phyloP scores from a whole-genome alignment of 352 stramenopile genomes.

The Phytopythium sindhum region DNA sequence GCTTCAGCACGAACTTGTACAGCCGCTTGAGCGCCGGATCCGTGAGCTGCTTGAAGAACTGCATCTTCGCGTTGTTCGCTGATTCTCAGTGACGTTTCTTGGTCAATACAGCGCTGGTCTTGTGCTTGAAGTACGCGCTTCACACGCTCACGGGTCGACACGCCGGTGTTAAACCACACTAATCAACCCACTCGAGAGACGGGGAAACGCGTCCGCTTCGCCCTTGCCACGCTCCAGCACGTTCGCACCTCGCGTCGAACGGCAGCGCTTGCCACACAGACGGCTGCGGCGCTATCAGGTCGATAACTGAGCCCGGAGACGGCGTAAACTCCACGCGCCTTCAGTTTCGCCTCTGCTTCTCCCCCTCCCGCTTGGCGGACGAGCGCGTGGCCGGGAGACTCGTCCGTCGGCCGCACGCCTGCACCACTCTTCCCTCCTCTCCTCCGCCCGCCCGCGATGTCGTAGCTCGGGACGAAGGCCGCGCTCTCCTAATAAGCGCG shows the following conservation, averaged over 20 bases:
- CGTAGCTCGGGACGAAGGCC: neutral
- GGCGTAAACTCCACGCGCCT: too few relatives aligned
- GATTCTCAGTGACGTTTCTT: neutral
- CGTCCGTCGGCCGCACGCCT: neutral
- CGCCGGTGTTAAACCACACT: too few relatives aligned
- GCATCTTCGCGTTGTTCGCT: conserved; percentile 27
- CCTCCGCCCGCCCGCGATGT: neutral
- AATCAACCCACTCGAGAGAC: neutral
- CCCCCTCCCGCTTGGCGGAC: neutral
- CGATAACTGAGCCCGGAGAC: too few relatives aligned
- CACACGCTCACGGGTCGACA: neutral
- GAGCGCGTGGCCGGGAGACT: neutral
- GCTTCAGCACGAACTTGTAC: conserved; percentile 91
- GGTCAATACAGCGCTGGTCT: neutral
- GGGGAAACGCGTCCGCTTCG: neutral
- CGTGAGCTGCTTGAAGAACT: conserved; percentile 88
- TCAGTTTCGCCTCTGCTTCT: neutral
- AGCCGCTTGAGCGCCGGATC: conserved; percentile 87
- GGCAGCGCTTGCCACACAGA: neutral
- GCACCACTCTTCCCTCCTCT: neutral
- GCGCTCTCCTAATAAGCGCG: neutral
- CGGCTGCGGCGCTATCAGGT: too few relatives aligned
- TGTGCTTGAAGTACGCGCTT: neutral
- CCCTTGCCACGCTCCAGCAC: neutral
- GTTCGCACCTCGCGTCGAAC: too few relatives aligned